These are phyloP conservation scores for Vaccinium corymbosum DNA, from an alignment of 148 eudicot species.

Conservation along the genomic window DNA sequence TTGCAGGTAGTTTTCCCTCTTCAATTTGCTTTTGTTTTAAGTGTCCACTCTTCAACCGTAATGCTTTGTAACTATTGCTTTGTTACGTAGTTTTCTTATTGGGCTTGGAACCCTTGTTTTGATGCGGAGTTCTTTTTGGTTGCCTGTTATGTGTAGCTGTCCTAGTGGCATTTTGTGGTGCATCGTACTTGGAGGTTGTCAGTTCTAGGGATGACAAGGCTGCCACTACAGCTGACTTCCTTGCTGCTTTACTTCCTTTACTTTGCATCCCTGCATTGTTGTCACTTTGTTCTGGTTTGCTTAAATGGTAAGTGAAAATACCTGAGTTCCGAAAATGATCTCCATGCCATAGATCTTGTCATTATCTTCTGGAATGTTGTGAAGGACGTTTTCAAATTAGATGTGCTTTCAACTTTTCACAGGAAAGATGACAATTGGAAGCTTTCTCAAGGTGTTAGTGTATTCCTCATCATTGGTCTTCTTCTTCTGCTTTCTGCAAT, in stretches of 20 bases:
- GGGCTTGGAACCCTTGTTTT: constrained; percentile 12
- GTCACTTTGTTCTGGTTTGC: constrained; percentile 78
- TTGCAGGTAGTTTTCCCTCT: constrained; percentile 51
- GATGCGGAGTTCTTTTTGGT: constrained; percentile 6
- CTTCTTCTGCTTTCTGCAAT: constrained; percentile 89
- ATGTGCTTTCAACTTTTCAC: constrained; percentile 24
- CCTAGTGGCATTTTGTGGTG: constrained; percentile 88
- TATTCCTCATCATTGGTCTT: constrained; percentile 72
- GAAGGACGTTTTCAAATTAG: constrained; percentile 13
- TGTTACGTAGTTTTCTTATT: neutral
- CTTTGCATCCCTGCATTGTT: constrained; percentile 88
- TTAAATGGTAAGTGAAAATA: constrained; percentile 66
- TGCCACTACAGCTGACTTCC: constrained; percentile 79
- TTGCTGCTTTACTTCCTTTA: constrained; percentile 93
- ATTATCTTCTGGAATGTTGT: neutral
- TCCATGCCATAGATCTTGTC: neutral
- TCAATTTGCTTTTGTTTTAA: neutral
- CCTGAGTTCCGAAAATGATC: constrained; percentile 5
- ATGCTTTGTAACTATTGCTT: constrained; percentile 7
- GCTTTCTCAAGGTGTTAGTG: constrained; percentile 77
- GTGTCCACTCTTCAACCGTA: neutral
- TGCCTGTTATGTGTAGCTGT: constrained; percentile 45
- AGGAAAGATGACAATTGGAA: constrained; percentile 99
- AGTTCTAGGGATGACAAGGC: constrained; percentile 54
- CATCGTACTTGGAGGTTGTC: constrained; percentile 74